Percentiles rank a stretch among this genome's conserved stretches.
Evolutionary conservation across 139 green algal species (phyloP).

Genomic region (Chlorella sorokiniana): DNA sequence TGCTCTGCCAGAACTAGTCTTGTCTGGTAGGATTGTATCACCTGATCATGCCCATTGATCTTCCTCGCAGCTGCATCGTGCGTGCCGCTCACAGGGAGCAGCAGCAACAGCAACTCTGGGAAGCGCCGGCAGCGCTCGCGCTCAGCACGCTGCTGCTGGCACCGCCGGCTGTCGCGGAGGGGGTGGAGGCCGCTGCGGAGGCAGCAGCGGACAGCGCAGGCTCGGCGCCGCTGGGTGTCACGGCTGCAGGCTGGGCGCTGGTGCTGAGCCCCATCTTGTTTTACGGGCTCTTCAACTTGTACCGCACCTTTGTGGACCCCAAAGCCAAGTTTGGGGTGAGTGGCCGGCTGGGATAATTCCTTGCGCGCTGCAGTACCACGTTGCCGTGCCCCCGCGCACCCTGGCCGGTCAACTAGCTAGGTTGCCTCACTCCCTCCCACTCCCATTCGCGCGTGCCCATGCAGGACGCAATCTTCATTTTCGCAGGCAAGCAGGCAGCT

Average conservation of each 20-base stretch:
- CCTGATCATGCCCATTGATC: no score
- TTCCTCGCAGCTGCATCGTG: no score
- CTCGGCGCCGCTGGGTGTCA: not conserved
- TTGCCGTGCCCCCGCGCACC: no score
- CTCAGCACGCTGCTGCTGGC: conserved; percentile 4
- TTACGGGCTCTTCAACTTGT: conserved; percentile 35
- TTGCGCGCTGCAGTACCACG: no score
- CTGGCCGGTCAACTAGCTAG: no score
- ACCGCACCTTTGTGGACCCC: conserved; percentile 27
- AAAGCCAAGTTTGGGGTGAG: conserved; percentile 33
- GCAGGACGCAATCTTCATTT: not conserved
- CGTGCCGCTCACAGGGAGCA: not conserved
- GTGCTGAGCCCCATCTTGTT: conserved; percentile 21
- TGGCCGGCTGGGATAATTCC: no score
- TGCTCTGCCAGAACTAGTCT: no score
- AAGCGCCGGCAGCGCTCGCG: not conserved
- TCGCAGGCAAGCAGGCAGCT: conserved; percentile 5
- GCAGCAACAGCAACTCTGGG: not conserved
- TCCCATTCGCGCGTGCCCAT: no score
- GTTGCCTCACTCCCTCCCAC: no score
- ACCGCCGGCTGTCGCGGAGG: not conserved
- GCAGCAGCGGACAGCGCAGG: not conserved
- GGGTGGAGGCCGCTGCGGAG: not conserved
- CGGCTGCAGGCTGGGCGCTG: not conserved
- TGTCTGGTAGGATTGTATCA: not conserved